Conservation (phyloP, 2,329 filamentous ascomycete genomes). For the Aspergillus brunneoviolaceus region DNA sequence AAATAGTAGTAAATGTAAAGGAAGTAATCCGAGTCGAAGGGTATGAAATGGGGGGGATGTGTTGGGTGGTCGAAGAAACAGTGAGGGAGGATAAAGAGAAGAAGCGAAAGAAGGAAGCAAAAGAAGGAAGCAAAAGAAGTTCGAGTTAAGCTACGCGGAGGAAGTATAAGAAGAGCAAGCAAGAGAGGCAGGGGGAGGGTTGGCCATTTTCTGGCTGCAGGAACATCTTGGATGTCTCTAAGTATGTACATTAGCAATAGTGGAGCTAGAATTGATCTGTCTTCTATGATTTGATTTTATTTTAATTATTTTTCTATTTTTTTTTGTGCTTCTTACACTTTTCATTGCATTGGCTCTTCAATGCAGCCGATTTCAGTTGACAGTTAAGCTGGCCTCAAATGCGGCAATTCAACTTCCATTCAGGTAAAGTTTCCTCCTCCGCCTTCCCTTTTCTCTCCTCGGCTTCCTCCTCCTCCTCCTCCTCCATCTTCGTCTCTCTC, state of each 20-base stretch:
- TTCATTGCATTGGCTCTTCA: too few species aligned
- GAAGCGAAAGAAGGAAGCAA: slow-evolving; percentile 1
- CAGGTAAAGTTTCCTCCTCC: background rate
- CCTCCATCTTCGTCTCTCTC: background rate
- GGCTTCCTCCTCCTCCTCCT: background rate
- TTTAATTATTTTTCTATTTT: too few species aligned
- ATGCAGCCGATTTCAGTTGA: too few species aligned
- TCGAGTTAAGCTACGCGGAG: background rate
- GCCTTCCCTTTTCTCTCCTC: too few species aligned
- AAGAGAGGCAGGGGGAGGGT: background rate
- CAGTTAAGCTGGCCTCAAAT: background rate
- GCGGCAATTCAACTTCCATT: slow-evolving; percentile 1
- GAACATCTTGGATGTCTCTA: too few species aligned
- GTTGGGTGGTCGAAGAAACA: background rate
- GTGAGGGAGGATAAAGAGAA: slow-evolving; percentile 2
- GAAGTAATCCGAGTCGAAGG: background rate
- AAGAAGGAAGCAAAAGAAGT: background rate
- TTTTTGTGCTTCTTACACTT: too few species aligned
- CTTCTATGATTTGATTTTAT: too few species aligned
- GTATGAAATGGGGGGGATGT: background rate
- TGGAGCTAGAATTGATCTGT: too few species aligned
- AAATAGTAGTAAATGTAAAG: too few species aligned
- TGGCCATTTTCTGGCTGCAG: too few species aligned
- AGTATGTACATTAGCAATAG: too few species aligned
- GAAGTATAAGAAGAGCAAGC: background rate